Conservation (phyloP, 2,329 filamentous ascomycete genomes). For the Fusarium equiseti region DNA sequence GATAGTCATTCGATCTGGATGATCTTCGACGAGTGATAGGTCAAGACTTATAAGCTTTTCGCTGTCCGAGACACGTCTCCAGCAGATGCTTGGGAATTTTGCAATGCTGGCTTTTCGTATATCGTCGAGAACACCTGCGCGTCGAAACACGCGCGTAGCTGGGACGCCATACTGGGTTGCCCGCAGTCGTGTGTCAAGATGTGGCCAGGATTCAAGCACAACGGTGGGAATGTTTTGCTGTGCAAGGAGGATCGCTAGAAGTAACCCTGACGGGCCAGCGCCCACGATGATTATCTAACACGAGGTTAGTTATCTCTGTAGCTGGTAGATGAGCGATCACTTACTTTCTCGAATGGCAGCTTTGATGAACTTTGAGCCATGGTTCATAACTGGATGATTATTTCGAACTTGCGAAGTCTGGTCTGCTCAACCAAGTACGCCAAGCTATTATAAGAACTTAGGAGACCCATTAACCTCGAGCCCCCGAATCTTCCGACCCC, state of each 20-base stretch:
- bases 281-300: constrained; percentile 10
- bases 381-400: background rate
- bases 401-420: background rate
- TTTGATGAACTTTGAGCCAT: background rate
- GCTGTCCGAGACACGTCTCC: constrained; percentile 5
- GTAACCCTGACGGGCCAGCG: background rate
- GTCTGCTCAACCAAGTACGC: background rate
- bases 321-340: accelerated
- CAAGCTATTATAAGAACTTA: background rate
- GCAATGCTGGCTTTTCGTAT: constrained; percentile 12
- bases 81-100: background rate
- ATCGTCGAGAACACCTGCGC: background rate
- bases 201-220: constrained; percentile 1
- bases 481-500: background rate
- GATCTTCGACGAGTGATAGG: constrained; percentile 6
- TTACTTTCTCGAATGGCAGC: background rate
- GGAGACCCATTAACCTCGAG: background rate
- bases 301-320: background rate
- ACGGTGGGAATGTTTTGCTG: background rate
- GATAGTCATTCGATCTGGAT: constrained; percentile 11
- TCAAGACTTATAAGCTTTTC: constrained; percentile 10
- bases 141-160: constrained; percentile 5
- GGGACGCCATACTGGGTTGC: constrained; percentile 15
- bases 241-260: background rate
- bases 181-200: constrained; percentile 6